Evolutionary conservation across 768 basidiomycete species (phyloP), one percentile per base, ranked within the genome.

Genomic region (Cystofilobasidium capitatum): DNA sequence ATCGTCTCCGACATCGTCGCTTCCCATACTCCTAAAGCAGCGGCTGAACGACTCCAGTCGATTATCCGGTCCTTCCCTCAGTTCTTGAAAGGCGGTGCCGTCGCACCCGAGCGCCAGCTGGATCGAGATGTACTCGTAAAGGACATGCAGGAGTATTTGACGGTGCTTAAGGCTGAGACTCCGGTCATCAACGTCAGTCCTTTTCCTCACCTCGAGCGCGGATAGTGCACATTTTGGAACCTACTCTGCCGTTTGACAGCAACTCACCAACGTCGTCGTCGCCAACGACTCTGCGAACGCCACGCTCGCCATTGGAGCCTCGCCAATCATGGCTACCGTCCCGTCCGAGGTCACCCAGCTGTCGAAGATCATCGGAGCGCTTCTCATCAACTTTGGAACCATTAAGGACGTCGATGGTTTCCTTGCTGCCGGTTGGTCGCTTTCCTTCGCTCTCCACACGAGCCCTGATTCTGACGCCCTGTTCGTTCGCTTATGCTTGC

Each of bases 251-350:
- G 10, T 33, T 6, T 58, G 8, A n/a, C 35, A 69, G 49, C 29
- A 92, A 89, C 91, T 94, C 69, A 93, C 91, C 5, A 91, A 94
- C 73, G 85, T 81, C 24, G 91, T 96, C 20, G 90, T 91, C 36
- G 84, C 86, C 24, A 92, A 86, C 24, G 66, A 93, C 78, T 89
- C 87, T 6, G 91, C 91, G 26, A 96, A 94, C 74, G 82, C 88
- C 1, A 94, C 91, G 1, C 81, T 97, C 8, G 89, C 91, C 0
- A 73, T 96, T 5, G 88, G 88, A 22, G 91, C 85, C 17, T 91
- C 89, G 68, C 93, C 93, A 0, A 92, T 97, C 74, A 97, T 97
- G 93, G 88, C 92, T 3, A 86, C 88, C 24, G 84, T 86, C 29
- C 82, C 86, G 0, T 80, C 82, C 66, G 93, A 97, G 75, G 91